Evolutionary conservation across 768 basidiomycete species (phyloP), one percentile per base, ranked within the genome.

Genomic region (Chalciporus sphaerocephalus): DNA sequence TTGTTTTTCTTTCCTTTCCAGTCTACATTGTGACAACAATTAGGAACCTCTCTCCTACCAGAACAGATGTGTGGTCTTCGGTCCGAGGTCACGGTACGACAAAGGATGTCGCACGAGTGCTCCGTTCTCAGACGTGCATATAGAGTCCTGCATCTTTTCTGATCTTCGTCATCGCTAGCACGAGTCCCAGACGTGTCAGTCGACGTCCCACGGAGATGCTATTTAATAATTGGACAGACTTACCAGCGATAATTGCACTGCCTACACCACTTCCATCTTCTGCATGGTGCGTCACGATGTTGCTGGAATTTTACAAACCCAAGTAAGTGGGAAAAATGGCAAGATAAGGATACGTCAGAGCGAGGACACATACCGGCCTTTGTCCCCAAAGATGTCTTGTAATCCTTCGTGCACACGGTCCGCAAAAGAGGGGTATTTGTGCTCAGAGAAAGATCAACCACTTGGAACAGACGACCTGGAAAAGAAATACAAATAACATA

Each of bases 361-460:
- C 1, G 24, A 33, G 21, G 10, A 40, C 35, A 73, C 87, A 56
- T 54, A 89, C 88, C 82, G 79, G 60, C 93, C 96, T 73, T 91
- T 92, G 54, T 96, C 93, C 11, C 96, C 96, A 61, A 98, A 96
- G 50, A 99, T 85, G 61, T 98, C 96, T 33, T 85, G 76, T 47
- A 99, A 69, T 12, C 93, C 96, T 62, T 94, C 85, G 55, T 96
- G 92, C 46, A 98, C 83, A 47, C 92, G 76, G 53, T 97, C 90
- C 28, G 93, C 80, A 61, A 98, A 99, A 30, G 87, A 82, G 24
- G 96, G 96, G 69, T 98, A 98, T 90, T 97, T 96, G 92, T 97
- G 47, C 16, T 6, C n/a, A 42, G 12, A 25, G 4, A 1, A 24
- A 25, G 27, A 6, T 40, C 0, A 20, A 42, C 53, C n/a, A 53